A percentile compares a stretch with the other conserved stretches of the same genome.
Conservation (phyloP, 75 land plant species). For the Selaginella tamariscina region DNA sequence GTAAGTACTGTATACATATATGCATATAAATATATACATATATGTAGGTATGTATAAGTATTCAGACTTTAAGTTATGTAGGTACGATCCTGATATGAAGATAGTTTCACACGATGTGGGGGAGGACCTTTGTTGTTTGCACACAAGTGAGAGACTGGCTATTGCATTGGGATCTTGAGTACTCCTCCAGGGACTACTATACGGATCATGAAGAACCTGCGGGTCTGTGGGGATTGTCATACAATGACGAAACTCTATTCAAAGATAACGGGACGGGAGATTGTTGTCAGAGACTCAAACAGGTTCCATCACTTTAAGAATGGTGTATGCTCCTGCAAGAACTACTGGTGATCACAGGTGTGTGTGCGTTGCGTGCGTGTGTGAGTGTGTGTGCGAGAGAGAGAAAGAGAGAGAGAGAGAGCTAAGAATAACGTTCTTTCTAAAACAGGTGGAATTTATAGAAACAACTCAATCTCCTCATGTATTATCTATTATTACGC, state of each 20-base stretch:
- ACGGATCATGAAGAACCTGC: background rate
- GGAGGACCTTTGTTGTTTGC: background rate
- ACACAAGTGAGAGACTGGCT: background rate
- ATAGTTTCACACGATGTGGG: background rate
- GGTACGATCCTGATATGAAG: background rate
- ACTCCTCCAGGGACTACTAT: background rate
- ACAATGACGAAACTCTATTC: background rate
- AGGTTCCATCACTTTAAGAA: background rate
- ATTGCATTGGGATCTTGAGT: background rate
- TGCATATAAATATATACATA: too few species aligned
- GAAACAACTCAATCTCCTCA: background rate
- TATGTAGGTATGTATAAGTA: too few species aligned
- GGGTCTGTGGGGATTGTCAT: background rate
- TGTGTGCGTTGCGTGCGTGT: too few species aligned
- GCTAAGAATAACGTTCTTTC: too few species aligned
- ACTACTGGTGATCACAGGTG: background rate
- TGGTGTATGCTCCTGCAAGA: background rate
- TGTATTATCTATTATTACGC: background rate
- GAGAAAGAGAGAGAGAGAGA: too few species aligned
- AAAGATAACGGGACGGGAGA: background rate
- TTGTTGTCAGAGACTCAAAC: background rate
- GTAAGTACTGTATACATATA: too few species aligned
- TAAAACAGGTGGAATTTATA: too few species aligned
- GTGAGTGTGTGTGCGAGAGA: too few species aligned
- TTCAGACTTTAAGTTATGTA: background rate